These are phyloP conservation scores for Talaromyces nanjingensis DNA, from an alignment of 495 filamentous ascomycete species.

Conservation along the genomic window DNA sequence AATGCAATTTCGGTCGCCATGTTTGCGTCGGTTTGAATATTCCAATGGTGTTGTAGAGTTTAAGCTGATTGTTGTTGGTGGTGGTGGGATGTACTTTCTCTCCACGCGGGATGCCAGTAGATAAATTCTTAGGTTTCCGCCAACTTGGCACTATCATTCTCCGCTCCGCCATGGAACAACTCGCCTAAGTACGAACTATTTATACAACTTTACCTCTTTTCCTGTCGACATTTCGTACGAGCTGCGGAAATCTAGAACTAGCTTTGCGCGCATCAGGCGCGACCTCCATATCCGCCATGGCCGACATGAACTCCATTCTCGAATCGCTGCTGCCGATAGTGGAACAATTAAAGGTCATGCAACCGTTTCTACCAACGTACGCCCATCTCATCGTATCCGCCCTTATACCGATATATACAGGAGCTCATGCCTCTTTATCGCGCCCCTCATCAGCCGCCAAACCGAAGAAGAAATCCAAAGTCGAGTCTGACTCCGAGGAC, in stretches of 20 bases:
- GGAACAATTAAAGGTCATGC: constrained; percentile 43
- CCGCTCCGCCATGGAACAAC: neutral
- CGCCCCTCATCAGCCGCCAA: constrained; percentile 74
- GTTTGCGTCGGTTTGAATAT: constrained; percentile 6
- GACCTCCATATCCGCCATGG: constrained; percentile 21
- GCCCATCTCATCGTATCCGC: constrained; percentile 60
- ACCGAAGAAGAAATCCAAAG: constrained; percentile 40
- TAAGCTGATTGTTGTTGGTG: constrained; percentile 7
- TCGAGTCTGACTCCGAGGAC: constrained; percentile 51
- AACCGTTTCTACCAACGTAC: constrained; percentile 57
- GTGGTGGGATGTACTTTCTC: neutral
- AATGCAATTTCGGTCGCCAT: constrained; percentile 75
- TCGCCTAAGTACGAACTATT: neutral
- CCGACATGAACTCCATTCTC: constrained; percentile 37
- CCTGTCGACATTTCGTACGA: neutral
- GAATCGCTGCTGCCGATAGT: constrained; percentile 40
- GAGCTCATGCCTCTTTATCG: constrained; percentile 62
- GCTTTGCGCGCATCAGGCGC: constrained; percentile 5
- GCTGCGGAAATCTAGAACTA: neutral
- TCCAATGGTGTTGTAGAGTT: neutral
- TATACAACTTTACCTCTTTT: neutral
- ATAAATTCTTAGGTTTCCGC: neutral
- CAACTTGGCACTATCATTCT: neutral
- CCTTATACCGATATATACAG: constrained; percentile 65
- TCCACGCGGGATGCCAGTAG: neutral